Percentiles rank a stretch among this genome's conserved stretches.
Evolutionary conservation across 2,329 filamentous ascomycete genomes (phyloP).

Genomic region (Cladosporium oxysporum): DNA sequence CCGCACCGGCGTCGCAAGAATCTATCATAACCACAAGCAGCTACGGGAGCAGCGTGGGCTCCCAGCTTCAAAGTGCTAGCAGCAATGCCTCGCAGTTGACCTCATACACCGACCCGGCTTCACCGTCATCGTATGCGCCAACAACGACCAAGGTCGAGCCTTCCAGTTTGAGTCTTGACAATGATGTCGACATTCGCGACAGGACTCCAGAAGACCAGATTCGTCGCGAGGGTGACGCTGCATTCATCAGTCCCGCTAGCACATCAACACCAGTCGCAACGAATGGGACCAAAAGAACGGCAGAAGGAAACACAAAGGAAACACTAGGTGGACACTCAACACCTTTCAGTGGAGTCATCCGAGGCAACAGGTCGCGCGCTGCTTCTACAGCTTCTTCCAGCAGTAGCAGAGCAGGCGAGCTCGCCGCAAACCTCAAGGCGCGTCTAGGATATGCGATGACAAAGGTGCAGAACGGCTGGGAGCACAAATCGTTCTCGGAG

Average conservation of each 20-base stretch:
- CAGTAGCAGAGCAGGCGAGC: constrained; percentile 75
- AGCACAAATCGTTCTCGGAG: constrained; percentile 74
- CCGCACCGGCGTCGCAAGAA: constrained; percentile 35
- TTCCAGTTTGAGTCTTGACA: neutral
- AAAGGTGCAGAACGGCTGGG: constrained; percentile 89
- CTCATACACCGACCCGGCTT: constrained; percentile 34
- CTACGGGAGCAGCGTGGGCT: constrained; percentile 27
- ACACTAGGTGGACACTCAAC: constrained; percentile 40
- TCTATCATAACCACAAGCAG: constrained; percentile 32
- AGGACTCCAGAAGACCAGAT: constrained; percentile 26
- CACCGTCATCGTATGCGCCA: constrained; percentile 28
- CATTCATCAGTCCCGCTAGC: constrained; percentile 6
- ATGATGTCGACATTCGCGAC: constrained; percentile 10
- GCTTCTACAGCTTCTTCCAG: constrained; percentile 66
- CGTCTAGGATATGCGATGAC: constrained; percentile 91
- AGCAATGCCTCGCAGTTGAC: constrained; percentile 36
- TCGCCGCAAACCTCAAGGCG: constrained; percentile 78
- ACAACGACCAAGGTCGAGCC: neutral
- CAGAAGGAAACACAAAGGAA: constrained; percentile 73
- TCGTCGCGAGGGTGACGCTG: constrained; percentile 19
- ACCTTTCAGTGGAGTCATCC: constrained; percentile 35
- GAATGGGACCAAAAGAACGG: constrained; percentile 70
- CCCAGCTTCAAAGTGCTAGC: constrained; percentile 26
- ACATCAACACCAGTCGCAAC: constrained; percentile 42
- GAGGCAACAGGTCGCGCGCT: constrained; percentile 65